Evolutionary conservation across 371 early-diverging fungal genomes (phyloP), one percentile per base, ranked within the genome.

Genomic region (Fennellomyces sp.): DNA sequence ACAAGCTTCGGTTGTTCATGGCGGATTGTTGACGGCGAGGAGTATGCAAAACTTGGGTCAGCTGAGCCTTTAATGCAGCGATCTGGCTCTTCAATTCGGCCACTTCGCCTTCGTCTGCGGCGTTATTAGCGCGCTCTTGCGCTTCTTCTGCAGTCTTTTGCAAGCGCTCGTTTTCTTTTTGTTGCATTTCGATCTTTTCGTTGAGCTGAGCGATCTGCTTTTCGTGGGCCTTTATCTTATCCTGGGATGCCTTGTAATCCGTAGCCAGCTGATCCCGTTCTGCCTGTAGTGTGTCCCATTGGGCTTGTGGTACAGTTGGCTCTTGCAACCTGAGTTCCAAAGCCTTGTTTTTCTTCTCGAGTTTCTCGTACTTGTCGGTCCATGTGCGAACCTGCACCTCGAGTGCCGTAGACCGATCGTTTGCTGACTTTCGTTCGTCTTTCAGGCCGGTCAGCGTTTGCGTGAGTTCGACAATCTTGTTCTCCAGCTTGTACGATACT

Each of bases 391-490:
- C 76, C 64, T 91, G 90, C n/a, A 64, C 80, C 65, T 94, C 94
- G 48, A 92, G 70, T n/a, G 77, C 68, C 5, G 74, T 56, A 38
- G 87, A 71, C 26, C 84, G 82, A 28, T 87, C 84, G 47, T 66
- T 68, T 33, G 88, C 73, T 3, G 67, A 64, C 30, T 84, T 85
- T 74, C 84, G 85, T 65, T 93, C 94, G 50, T 87, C 82, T 52
- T 84, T 82, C 48, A 90, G 85, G 36, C 73, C 69, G 10, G 84
- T 87, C 58, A 97, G 64, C 39, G 85, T 78, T 73, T 93, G 94
- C 29, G 96, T 95, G 57, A 98, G 81, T 68, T 92, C 94, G 58
- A 97, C 88, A 50, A 98, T 91, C 86, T 97, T 98, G 80, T 88
- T 92, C 68, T 99, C 98, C 13, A 99, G 84, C 69, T 91, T 88